Evolutionary conservation across 106 monocot species (phyloP).

Genomic region (Dendrobium chrysotoxum): DNA sequence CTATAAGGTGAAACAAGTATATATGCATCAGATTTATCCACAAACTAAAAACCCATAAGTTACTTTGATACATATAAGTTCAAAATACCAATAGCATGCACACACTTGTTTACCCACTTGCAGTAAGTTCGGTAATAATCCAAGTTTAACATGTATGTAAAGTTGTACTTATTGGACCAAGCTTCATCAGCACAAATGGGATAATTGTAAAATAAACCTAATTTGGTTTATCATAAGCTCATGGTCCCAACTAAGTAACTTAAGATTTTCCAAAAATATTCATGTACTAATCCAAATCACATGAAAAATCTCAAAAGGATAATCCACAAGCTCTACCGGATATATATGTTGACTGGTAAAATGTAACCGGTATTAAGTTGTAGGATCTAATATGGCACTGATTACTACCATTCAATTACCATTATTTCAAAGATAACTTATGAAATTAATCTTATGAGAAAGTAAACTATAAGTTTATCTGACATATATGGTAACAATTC

Average conservation of each 20-base stretch:
- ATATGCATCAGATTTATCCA: background rate
- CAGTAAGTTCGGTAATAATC: background rate
- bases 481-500: background rate
- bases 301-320: background rate
- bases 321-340: background rate
- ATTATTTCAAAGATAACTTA: background rate
- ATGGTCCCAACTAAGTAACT: background rate
- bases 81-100: background rate
- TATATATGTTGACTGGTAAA: background rate
- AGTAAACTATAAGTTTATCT: background rate
- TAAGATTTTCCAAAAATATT: background rate
- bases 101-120: too few relatives aligned
- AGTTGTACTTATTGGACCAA: background rate
- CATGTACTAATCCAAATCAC: background rate
- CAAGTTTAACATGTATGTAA: background rate
- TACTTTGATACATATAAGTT: background rate
- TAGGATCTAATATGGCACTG: background rate
- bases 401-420: background rate
- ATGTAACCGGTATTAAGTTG: background rate
- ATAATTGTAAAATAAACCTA: background rate
- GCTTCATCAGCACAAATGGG: background rate
- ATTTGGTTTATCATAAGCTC: background rate
- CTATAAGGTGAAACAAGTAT: background rate
- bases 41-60: background rate
- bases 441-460: background rate